These are phyloP conservation scores for Colletotrichum lindemuthianum DNA, from an alignment of 2,329 filamentous ascomycete genomes.

Conservation along the genomic window DNA sequence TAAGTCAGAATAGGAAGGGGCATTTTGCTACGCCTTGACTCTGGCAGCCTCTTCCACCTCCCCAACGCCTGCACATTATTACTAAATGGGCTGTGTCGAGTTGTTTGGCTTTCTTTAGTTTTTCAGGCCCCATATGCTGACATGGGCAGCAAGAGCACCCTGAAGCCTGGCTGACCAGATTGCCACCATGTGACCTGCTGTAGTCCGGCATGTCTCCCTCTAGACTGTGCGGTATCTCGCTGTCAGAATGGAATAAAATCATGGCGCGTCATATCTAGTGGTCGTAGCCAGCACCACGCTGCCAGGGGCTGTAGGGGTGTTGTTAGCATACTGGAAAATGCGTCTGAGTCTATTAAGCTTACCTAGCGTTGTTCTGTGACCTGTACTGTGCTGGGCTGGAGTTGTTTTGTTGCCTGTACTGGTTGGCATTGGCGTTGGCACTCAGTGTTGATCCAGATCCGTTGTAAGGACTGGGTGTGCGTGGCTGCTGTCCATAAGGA, in stretches of 20 bases:
- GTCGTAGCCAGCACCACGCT: conserved; percentile 57
- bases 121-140: too few relatives aligned
- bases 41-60: neutral
- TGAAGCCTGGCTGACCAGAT: neutral
- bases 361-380: conserved; percentile 54
- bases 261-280: conserved; percentile 39
- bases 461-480: conserved; percentile 49
- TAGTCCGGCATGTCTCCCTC: neutral
- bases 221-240: conserved; percentile 17
- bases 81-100: conserved; percentile 10
- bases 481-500: conserved; percentile 40
- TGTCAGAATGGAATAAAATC: conserved; percentile 15
- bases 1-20: conserved; percentile 8
- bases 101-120: neutral
- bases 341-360: conserved; percentile 3
- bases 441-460: conserved; percentile 44
- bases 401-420: conserved; percentile 45
- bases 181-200: neutral
- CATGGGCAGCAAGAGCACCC: neutral
- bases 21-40: too few relatives aligned
- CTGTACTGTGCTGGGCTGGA: conserved; percentile 48
- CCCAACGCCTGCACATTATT: conserved; percentile 12
- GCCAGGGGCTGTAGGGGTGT: conserved; percentile 50
- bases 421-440: conserved; percentile 38
- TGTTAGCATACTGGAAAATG: conserved; percentile 35